Base-by-base conservation (phyloP, 345 rosid species). In the Sonneratia caseolaris region DNA sequence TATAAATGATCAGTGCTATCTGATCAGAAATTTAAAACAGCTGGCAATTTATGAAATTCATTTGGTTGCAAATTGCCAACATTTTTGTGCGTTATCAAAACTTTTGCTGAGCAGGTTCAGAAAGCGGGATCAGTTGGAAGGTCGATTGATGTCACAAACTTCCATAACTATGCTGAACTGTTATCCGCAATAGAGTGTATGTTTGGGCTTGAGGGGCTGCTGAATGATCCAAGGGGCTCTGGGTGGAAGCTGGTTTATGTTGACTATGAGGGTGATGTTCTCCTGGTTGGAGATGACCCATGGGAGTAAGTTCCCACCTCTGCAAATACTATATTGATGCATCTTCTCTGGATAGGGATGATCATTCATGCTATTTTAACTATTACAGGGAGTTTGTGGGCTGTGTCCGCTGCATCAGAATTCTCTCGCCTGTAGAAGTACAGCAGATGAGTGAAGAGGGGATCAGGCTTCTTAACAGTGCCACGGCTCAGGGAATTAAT, bases 391-490 rank as follows among this genome's bases (percentile, higher is more conserved):
- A 92, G 71, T 96, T 96, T 65, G 97, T 92, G 42, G 92, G 98
- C 48, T 95, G 98, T 24, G 99, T 92, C n/a, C 92, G 93, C 43
- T 92, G 99, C 87, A 92, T 96, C 80, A 86, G 96, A 83, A 96
- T 96, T 69, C 79, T 96, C 66, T 96, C 99, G 0, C 99, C 99
- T 48, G 77, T 87, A 48, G 99, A 92, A 79, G 99, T 92, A 70
- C 88, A 92, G 86, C 96, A 96, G 83, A 92, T 96, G 99, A 96
- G 98, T 48, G 98, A 96, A 82, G 99, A 92, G 70, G 99, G 99
- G 56, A 91, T 92, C 97, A 87, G 89, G 89, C 97, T 96, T 76
- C 88, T 92, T 68, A 88, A 87, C 86, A 82, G 82, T 69, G 93
- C 91, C 1, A 74, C 80, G 43, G 88, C 69, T 22, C 72, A 68